Evolutionary conservation across 2,329 filamentous ascomycete genomes (phyloP), one percentile per base, ranked within the genome.

Genomic region (Xylaria sp.): DNA sequence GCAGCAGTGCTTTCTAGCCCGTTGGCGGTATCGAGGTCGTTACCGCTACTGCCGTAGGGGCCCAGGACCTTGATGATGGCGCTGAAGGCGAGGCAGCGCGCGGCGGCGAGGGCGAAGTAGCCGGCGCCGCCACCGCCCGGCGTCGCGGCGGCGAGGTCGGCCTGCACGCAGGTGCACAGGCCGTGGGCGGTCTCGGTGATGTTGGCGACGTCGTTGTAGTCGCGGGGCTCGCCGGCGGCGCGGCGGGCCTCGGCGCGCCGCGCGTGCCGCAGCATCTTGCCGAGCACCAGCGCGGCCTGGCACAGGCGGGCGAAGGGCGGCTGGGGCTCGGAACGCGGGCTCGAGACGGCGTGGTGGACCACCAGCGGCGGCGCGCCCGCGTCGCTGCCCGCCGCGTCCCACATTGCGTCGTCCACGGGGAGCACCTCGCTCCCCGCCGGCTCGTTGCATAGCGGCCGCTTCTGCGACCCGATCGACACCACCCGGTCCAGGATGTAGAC

Each of bases 271-370:
- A 74, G 59, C n/a, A 71, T 66, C 51, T 67, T 66, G 38, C 68
- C 69, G 19, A 74, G 46, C 44, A 75, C 64, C 18, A 73, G 62
- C 18, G 66, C 68, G 18, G 68, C 66, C 63, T 77, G 74, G 48
- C 71, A 74, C 39, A 85, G 73, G 52, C 80, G 76, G 4, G 78
- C 77, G 68, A 81, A 84, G 39, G 81, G 71, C 18, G 76, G 73
- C 50, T 78, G 63, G 7, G 77, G 62, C 7, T 79, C 77, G 22
- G 72, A 72, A 54, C 79, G 68, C 16, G 81, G 71, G 2, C 76
- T 73, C 50, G 69, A 58, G 13, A 75, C 72, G 42, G 70, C 55
- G 20, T 54, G 59, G 39, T 71, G 66, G 18, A 63, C 49, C 4
- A 63, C 64, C 38, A n/a, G n/a, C n/a, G n/a, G n/a, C n/a, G n/a